Conservation (phyloP, 2,329 filamentous ascomycete species). For the Aspergillus tamarii region DNA sequence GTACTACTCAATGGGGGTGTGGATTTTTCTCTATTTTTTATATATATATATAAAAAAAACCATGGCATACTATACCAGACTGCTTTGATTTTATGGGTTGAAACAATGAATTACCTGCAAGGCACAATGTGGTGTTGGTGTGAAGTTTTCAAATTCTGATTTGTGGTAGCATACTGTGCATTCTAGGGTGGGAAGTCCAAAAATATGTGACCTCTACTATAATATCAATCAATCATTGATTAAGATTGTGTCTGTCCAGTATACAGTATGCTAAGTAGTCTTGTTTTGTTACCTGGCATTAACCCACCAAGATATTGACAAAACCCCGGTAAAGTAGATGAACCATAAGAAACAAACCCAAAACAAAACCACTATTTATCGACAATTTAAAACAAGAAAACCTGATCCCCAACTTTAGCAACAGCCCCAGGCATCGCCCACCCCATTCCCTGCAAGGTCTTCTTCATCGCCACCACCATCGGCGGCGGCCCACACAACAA, state of each 20-base stretch:
- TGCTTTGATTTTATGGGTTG: background rate
- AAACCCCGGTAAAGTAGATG: too few relatives aligned
- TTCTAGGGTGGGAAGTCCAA: background rate
- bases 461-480: conserved; percentile 62
- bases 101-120: background rate
- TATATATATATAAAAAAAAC: too few relatives aligned
- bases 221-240: background rate
- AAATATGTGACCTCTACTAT: too few relatives aligned
- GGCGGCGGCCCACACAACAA: conserved; percentile 63
- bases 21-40: background rate
- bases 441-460: conserved; percentile 50
- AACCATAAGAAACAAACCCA: too few relatives aligned
- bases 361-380: background rate
- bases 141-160: background rate
- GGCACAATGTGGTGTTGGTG: background rate
- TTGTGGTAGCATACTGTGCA: background rate
- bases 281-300: too few relatives aligned
- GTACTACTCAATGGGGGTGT: too few relatives aligned
- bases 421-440: conserved; percentile 54
- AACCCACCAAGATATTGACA: too few relatives aligned
- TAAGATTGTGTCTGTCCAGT: background rate
- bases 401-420: conserved; percentile 55
- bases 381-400: conserved; percentile 54
- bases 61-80: background rate
- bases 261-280: too few relatives aligned